A percentile compares a stretch with the other conserved stretches of the same genome.
Evolutionary conservation across 495 filamentous ascomycete genomes (phyloP).

Genomic region (Annulohypoxylon nitens): DNA sequence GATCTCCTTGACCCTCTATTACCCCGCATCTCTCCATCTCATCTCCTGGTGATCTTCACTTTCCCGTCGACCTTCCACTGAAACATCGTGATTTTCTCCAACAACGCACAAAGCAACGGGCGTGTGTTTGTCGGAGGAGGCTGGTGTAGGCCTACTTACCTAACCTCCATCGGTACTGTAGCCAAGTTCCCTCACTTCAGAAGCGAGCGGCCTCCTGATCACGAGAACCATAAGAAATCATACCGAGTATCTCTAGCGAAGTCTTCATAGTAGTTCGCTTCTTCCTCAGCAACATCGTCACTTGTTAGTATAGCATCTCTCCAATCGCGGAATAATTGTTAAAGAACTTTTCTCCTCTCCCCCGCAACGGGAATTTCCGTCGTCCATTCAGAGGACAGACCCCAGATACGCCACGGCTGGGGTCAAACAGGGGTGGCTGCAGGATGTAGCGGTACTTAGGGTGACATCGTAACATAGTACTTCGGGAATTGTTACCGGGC

Average conservation of each 20-base stretch:
- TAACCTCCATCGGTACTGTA: slow-evolving; percentile 30
- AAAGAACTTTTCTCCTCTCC: slow-evolving; percentile 26
- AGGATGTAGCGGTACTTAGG: slow-evolving; percentile 38
- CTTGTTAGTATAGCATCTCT: slow-evolving; percentile 13
- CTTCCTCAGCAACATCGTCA: slow-evolving; percentile 11
- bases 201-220: slow-evolving; percentile 37
- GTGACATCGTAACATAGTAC: slow-evolving; percentile 42
- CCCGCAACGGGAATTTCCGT: slow-evolving; percentile 41
- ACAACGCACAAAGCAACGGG: slow-evolving; percentile 30
- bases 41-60: slow-evolving; percentile 34
- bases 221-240: slow-evolving; percentile 12
- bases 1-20: slow-evolving; percentile 37
- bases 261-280: slow-evolving; percentile 21
- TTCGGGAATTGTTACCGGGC: slow-evolving; percentile 48
- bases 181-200: slow-evolving; percentile 20
- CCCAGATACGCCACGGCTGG: slow-evolving; percentile 36
- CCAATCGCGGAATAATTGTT: slow-evolving; percentile 27
- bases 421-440: slow-evolving; percentile 26
- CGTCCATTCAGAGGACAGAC: slow-evolving; percentile 20
- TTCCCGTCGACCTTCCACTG: slow-evolving; percentile 13
- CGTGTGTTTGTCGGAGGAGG: slow-evolving; percentile 18
- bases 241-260: slow-evolving; percentile 16
- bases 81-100: slow-evolving; percentile 40
- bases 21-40: slow-evolving; percentile 47
- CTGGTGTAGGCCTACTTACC: slow-evolving; percentile 36